A percentile compares a stretch with the other conserved stretches of the same genome.
phyloP scores from a whole-genome alignment of 208 protist species.

The Leishmania gerbilli region DNA sequence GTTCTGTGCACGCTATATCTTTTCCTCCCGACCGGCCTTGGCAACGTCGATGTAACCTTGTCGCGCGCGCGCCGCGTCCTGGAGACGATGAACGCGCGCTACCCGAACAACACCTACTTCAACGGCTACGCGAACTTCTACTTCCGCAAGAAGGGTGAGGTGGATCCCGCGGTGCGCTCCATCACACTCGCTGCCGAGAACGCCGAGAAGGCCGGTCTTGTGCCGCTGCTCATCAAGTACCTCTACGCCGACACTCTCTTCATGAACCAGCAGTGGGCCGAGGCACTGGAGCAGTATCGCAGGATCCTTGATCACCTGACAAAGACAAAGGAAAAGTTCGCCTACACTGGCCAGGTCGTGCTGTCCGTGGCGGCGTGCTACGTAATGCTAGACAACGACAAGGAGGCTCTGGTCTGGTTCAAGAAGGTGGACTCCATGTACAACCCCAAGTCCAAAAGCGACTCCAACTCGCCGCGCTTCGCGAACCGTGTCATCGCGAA shows the following conservation, averaged over 20 bases:
- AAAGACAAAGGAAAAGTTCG: conserved; percentile 79
- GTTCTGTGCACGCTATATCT: conserved; percentile 91
- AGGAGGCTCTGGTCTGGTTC: conserved; percentile 67
- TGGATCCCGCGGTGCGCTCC: conserved; percentile 59
- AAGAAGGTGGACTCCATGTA: conserved; percentile 86
- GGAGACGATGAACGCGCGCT: conserved; percentile 80
- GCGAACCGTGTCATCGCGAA: conserved; percentile 76
- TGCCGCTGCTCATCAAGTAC: conserved; percentile 87
- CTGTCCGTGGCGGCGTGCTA: conserved; percentile 83
- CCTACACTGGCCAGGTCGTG: conserved; percentile 88
- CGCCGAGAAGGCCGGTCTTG: conserved; percentile 64
- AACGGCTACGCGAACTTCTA: conserved; percentile 93
- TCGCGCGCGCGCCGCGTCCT: conserved; percentile 77
- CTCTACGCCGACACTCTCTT: conserved; percentile 91
- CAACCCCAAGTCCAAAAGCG: conserved; percentile 91
- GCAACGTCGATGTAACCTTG: conserved; percentile 74
- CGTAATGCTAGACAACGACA: conserved; percentile 79
- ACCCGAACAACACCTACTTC: conserved; percentile 91
- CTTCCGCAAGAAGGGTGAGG: conserved; percentile 87
- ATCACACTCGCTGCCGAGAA: conserved; percentile 81
- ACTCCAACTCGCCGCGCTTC: conserved; percentile 90
- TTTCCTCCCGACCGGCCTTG: conserved; percentile 88
- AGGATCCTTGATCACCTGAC: conserved; percentile 67
- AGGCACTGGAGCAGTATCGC: conserved; percentile 66
- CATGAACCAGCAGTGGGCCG: conserved; percentile 87